Percentiles rank a stretch among this genome's conserved stretches.
Conservation (phyloP, 768 basidiomycete species). For the Serendipita sp. region DNA sequence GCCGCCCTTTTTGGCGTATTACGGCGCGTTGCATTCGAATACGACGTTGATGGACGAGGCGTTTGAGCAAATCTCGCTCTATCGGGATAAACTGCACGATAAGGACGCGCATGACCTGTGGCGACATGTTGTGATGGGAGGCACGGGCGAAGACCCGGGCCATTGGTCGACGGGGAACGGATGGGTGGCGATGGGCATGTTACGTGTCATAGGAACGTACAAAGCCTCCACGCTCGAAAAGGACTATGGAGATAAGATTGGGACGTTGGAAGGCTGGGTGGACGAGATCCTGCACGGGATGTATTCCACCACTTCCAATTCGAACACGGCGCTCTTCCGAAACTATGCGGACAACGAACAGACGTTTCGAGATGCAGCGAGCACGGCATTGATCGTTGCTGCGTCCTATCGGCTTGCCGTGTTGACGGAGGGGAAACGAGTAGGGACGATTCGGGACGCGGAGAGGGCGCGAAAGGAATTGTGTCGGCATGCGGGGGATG, state of each 20-base stretch:
- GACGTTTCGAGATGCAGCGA: conserved; percentile 58
- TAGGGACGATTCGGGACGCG: conserved; percentile 34
- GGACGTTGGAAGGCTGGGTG: conserved; percentile 48
- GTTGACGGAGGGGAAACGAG: conserved; percentile 30
- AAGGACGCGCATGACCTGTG: conserved; percentile 38
- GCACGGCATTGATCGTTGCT: conserved; percentile 58
- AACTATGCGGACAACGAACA: conserved; percentile 52
- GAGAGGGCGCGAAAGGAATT: conserved; percentile 35
- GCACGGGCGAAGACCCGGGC: conserved; percentile 38
- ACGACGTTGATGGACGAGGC: conserved; percentile 43
- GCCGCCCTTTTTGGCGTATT: conserved; percentile 76
- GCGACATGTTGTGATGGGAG: conserved; percentile 58
- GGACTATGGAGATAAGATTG: conserved; percentile 34
- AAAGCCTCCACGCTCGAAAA: conserved; percentile 37
- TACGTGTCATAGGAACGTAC: conserved; percentile 66
- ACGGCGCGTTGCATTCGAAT: conserved; percentile 49
- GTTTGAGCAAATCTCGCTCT: conserved; percentile 56
- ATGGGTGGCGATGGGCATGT: conserved; percentile 82
- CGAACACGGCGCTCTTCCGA: conserved; percentile 31
- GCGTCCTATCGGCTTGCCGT: conserved; percentile 61
- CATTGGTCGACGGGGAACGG: conserved; percentile 81
- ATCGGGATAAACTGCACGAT: conserved; percentile 50
- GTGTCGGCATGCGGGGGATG: conserved; percentile 13
- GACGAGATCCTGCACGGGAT: conserved; percentile 60
- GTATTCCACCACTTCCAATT: conserved; percentile 27